Evolutionary conservation across 345 rosid species (phyloP).

Genomic region (Combretum micranthum): DNA sequence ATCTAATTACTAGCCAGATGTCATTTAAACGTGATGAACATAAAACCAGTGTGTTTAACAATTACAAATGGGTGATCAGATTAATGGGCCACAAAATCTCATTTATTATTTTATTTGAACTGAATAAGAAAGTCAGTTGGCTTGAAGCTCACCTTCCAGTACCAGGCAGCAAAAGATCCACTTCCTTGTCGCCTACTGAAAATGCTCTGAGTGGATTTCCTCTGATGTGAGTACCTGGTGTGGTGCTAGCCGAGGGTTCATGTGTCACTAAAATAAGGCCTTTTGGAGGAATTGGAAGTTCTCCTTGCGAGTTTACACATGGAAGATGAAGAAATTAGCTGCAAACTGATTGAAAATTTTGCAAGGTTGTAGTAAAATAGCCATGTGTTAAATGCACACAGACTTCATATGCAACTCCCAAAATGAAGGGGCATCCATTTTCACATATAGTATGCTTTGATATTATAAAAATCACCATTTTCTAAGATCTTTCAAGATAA

Average conservation of each 20-base stretch:
- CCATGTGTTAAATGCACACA: no score
- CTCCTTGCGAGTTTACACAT: constrained; percentile 41
- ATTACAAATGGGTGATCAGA: no score
- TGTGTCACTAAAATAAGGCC: constrained; percentile 66
- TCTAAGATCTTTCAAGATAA: no score
- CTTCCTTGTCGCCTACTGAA: constrained; percentile 73
- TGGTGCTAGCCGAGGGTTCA: constrained; percentile 64
- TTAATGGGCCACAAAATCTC: no score
- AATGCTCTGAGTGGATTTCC: constrained; percentile 66
- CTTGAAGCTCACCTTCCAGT: constrained; percentile 51
- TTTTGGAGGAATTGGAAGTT: constrained; percentile 51
- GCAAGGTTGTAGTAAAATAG: not conserved
- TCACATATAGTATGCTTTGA: no score
- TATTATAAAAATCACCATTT: no score
- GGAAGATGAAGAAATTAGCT: constrained; percentile 13
- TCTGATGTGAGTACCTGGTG: constrained; percentile 84
- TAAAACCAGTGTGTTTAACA: no score
- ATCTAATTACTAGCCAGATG: no score
- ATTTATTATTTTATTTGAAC: no score
- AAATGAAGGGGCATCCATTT: no score
- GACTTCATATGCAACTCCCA: no score
- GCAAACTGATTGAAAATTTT: constrained; percentile 3
- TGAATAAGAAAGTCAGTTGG: not conserved
- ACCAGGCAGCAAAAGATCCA: constrained; percentile 82
- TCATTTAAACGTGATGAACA: no score